Base-by-base conservation (phyloP, 139 green algal genomes). In the Chlorella sp. region DNA sequence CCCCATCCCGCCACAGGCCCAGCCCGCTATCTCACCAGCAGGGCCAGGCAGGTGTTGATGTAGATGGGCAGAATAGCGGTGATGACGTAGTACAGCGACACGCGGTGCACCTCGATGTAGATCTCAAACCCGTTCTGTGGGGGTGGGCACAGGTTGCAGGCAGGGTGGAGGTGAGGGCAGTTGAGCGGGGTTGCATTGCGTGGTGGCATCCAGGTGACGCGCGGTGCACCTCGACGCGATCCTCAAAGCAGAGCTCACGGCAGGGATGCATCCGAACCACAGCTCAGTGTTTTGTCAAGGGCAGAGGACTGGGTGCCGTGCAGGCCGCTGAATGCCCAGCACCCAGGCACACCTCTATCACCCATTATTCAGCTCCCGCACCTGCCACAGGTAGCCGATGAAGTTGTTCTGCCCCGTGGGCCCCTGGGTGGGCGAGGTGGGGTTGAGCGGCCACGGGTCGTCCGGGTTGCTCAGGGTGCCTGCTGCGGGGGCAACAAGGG, bases 21-120 rank as follows among this genome's bases (percentile, higher is more conserved):
- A n/a, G n/a, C n/a, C n/a, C n/a, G n/a, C n/a, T 21, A 9, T 4
- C n/a, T 28, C 55, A 88, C 86, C 28, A 89, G 64, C 17, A 89
- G 72, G 34, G 38, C 21, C 36, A 87, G 81, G 38, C 75, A 80
- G 18, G 60, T 65, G 76, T 83, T 87, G 30, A 90, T 63, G n/a
- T 39, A 36, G 20, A 90, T 67, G 3, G 86, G 86, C 41, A 90
- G n/a, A 30, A 90, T 81, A 36, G 75, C 85, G 34, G 32, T 82
- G 36, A 89, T 78, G 36, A 86, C 20, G 38, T 89, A 89, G 23
- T 89, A 89, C 3, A 28, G 21, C 5, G 30, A 60, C 47, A 78
- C 78, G 30, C 80, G 39, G 26, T 72, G 16, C 57, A 73, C 76
- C 36, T 57, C 36, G 23, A 82, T 72, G 60, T 57, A 82, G 6